These are phyloP conservation scores for Carex kokanica DNA, from an alignment of 176 grass and related monocot genomes.

Conservation along the genomic window DNA sequence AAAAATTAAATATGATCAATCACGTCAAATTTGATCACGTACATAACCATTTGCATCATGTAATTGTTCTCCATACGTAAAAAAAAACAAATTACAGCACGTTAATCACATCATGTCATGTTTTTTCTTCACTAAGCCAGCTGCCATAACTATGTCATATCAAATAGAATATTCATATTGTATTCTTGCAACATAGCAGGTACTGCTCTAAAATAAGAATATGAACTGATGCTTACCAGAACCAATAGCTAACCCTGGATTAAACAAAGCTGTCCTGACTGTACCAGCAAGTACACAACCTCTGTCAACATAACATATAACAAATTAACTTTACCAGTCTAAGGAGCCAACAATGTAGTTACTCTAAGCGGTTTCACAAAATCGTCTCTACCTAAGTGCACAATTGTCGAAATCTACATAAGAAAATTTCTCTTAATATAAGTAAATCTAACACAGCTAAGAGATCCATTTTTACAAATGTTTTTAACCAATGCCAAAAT, in stretches of 20 bases:
- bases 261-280: not conserved
- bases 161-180: no score
- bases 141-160: no score
- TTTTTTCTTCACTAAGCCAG: no score
- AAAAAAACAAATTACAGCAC: no score
- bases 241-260: not conserved
- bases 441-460: not conserved
- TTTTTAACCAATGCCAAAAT: conserved; percentile 1
- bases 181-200: no score
- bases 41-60: no score
- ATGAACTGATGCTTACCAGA: no score
- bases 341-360: not conserved
- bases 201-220: no score
- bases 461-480: not conserved
- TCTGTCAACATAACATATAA: not conserved
- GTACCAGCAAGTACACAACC: not conserved
- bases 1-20: no score
- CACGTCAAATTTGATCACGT: no score
- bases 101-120: no score
- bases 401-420: not conserved
- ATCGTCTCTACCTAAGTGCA: not conserved
- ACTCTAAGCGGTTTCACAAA: not conserved
- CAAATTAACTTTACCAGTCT: not conserved
- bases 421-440: not conserved
- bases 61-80: no score